Evolutionary conservation across 306 rosid genomes (phyloP).

Genomic region (Quercus bicolor): DNA sequence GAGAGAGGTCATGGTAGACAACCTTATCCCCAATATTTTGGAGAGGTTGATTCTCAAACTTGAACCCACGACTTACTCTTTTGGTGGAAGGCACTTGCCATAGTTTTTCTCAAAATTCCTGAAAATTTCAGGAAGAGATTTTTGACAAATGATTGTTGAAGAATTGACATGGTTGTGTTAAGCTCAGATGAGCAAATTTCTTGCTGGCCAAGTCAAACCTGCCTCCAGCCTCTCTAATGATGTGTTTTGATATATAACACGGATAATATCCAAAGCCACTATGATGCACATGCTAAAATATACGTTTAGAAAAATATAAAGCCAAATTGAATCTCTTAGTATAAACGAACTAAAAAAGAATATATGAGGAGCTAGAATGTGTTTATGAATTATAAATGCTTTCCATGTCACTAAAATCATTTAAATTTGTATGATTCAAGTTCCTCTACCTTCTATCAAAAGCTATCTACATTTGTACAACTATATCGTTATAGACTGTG

Average conservation of each 20-base stretch:
- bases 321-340: not conserved
- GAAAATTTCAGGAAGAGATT: not conserved
- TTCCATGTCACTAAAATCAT: not conserved
- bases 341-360: not conserved
- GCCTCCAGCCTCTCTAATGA: not conserved
- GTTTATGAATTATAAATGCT: not conserved
- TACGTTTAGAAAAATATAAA: not conserved
- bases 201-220: not conserved
- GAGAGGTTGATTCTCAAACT: too few relatives aligned
- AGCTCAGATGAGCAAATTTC: not conserved
- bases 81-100: too few relatives aligned
- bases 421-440: not conserved
- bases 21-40: too few relatives aligned
- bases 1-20: too few relatives aligned
- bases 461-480: not conserved
- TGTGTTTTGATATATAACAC: not conserved
- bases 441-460: not conserved
- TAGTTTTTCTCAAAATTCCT: not conserved
- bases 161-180: not conserved
- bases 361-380: not conserved
- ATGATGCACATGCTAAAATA: not conserved
- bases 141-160: not conserved
- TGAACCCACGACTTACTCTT: too few relatives aligned
- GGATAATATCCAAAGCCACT: not conserved
- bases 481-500: not conserved